These are phyloP conservation scores for Rubus idaeus DNA, from an alignment of 306 rosid genomes.

Conservation along the genomic window DNA sequence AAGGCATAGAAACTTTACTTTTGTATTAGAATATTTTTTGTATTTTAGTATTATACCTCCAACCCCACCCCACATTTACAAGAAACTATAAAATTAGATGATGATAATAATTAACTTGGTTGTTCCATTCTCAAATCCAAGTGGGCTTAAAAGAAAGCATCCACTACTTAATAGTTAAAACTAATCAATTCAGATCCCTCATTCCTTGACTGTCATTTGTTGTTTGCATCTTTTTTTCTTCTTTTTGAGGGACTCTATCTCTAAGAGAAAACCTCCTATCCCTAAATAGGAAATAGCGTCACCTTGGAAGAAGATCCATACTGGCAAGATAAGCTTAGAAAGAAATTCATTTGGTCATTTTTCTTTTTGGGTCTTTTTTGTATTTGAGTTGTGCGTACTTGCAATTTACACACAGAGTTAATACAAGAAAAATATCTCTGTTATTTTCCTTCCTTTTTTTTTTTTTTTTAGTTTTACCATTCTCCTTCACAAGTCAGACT, in stretches of 20 bases:
- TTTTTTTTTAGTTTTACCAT: neutral
- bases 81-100: conserved; percentile 5
- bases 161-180: neutral
- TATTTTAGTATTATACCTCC: neutral
- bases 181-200: conserved; percentile 12
- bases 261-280: neutral
- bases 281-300: conserved; percentile 1
- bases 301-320: conserved; percentile 7
- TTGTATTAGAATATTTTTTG: neutral
- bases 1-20: neutral
- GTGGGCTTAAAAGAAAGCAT: conserved; percentile 5
- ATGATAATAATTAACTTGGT: neutral
- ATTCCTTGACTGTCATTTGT: neutral
- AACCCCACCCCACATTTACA: conserved; percentile 9
- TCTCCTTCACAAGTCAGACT: conserved; percentile 37
- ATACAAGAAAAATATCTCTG: neutral
- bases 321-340: neutral
- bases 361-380: neutral
- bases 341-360: neutral
- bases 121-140: conserved; percentile 13
- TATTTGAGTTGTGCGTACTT: neutral
- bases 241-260: neutral
- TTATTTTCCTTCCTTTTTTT: neutral
- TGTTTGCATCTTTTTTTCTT: conserved; percentile 13
- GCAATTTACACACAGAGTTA: conserved; percentile 8